Base-by-base conservation (phyloP, 129 eudicot species). In the Lactuca saligna region DNA sequence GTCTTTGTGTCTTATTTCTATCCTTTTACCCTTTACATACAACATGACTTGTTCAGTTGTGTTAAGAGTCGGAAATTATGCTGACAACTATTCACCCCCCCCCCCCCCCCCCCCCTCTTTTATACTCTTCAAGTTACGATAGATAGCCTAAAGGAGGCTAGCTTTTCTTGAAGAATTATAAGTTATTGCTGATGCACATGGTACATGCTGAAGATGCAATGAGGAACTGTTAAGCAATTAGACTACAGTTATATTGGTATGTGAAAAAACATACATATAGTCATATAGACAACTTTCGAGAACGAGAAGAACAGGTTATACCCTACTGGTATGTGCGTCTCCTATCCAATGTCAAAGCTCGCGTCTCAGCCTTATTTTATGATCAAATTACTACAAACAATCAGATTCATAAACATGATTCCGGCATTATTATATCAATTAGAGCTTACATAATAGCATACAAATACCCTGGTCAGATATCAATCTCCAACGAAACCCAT, bases 181-280 rank as follows among this genome's bases (percentile, higher is more conserved):
- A 7, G 35, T 17, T 9, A 57, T 15, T 25, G 38, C n/a, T 57
- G 62, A 34, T 57, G 37, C 37, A 25, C 62, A 57, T 57, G 62
- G 62, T 31, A 25, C 16, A 57, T 57, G 62, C 38, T 57, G 13
- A 57, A 29, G 62, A 57, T 56, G 61, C 61, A 17, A 56, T 14
- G 7, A 57, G 16, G 63, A 57, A 15, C 39, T 29, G 0, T 29
- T 31, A 32, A 58, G 63, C 63, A 58, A 31, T 57, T 20, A 25
- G 29, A 25, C 29, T 25, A 25, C 29, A 25, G 29, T 20, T 20
- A 20, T 20, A 20, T 20, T 20, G 25, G 25, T 20, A 20, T 20
- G 25, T 20, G 25, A 1, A 57, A 29, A 16, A 33, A 58, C 6
- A 0, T 0, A 31, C 41, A 17, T 58, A 32, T 25, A 25, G 29